These are phyloP conservation scores for Alternaria brassicicola DNA, from an alignment of 2,329 filamentous ascomycete genomes.

Conservation along the genomic window DNA sequence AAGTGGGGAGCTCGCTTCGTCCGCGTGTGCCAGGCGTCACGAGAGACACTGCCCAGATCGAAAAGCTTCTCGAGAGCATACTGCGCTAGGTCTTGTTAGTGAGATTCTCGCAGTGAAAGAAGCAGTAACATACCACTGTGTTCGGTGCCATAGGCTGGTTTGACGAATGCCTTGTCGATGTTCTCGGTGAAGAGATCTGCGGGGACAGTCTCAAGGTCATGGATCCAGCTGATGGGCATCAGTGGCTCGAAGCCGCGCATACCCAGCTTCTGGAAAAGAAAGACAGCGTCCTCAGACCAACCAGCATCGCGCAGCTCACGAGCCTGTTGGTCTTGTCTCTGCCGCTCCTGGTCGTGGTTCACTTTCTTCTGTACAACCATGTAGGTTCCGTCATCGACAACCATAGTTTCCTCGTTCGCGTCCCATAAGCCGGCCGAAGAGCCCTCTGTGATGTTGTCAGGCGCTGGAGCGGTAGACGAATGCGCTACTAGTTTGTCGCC, in stretches of 20 bases:
- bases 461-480: constrained; percentile 13
- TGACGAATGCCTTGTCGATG: constrained; percentile 55
- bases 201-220: constrained; percentile 62
- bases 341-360: constrained; percentile 33
- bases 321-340: constrained; percentile 34
- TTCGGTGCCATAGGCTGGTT: constrained; percentile 50
- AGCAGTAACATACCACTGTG: constrained; percentile 51
- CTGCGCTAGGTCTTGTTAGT: constrained; percentile 50
- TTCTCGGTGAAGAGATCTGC: constrained; percentile 57
- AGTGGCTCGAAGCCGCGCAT: constrained; percentile 64
- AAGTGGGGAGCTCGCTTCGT: constrained; percentile 46
- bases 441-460: constrained; percentile 8
- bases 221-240: constrained; percentile 58
- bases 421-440: constrained; percentile 35
- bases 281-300: constrained; percentile 60
- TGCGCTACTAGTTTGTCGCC: constrained; percentile 37
- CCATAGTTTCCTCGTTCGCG: constrained; percentile 46
- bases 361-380: constrained; percentile 30
- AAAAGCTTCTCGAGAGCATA: constrained; percentile 59
- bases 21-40: constrained; percentile 55
- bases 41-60: constrained; percentile 57
- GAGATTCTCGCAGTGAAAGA: neutral
- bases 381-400: constrained; percentile 43
- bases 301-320: constrained; percentile 50
- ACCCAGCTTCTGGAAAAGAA: constrained; percentile 59